Conservation (phyloP, 1,139 yeast genomes). For the Kodamaea arcana region DNA sequence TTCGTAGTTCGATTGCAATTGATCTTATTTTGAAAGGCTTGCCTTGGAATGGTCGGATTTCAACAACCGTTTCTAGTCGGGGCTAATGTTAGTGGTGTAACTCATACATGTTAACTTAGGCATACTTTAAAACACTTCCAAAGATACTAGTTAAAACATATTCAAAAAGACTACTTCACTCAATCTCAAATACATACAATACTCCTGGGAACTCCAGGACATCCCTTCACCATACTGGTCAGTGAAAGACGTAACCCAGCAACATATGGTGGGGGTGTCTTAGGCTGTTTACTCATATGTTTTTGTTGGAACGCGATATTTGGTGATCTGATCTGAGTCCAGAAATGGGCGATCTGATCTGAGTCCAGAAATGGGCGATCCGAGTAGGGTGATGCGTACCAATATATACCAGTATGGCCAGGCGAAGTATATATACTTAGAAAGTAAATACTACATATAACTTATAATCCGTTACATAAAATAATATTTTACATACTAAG, state of each 20-base stretch:
- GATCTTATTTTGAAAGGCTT: conserved; percentile 35
- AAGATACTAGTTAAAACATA: no score
- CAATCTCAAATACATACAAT: conserved; percentile 33
- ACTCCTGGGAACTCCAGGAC: conserved; percentile 63
- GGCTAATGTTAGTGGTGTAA: conserved; percentile 25
- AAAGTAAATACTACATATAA: no score
- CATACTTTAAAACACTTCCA: no score
- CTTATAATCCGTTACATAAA: no score
- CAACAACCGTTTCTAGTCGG: conserved; percentile 41
- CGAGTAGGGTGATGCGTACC: no score
- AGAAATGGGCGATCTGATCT: background rate
- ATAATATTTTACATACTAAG: no score
- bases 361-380: background rate
- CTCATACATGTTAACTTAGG: no score
- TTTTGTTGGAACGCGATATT: conserved; percentile 1
- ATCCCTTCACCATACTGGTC: conserved; percentile 49
- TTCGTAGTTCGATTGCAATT: conserved; percentile 35
- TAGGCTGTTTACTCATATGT: background rate
- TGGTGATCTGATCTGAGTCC: background rate
- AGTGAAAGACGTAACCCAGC: conserved; percentile 44
- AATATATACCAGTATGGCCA: no score
- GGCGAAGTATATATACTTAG: no score
- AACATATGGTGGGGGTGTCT: conserved; percentile 24
- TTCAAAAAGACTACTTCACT: no score
- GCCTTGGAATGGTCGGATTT: conserved; percentile 37